Conservation (phyloP, 208 protist species). For the Trypanosoma cruzi region DNA sequence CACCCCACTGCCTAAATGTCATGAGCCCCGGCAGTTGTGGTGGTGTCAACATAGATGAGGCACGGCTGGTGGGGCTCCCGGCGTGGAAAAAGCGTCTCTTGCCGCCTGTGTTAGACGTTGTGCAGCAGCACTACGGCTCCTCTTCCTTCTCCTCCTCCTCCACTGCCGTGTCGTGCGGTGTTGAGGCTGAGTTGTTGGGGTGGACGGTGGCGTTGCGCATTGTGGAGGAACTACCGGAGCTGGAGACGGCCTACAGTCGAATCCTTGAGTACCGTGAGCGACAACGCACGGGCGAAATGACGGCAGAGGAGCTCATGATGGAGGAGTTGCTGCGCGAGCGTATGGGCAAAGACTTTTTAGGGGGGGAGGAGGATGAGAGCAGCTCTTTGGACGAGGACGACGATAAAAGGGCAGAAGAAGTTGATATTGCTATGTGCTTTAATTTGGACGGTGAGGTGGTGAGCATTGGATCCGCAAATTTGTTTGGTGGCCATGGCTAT, state of each 20-base stretch:
- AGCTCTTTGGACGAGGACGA: no score
- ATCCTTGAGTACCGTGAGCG: constrained; percentile 27
- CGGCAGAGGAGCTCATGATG: constrained; percentile 54
- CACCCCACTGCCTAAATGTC: neutral
- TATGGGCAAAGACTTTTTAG: constrained; percentile 33
- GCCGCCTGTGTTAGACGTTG: constrained; percentile 47
- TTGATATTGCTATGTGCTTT: constrained; percentile 89
- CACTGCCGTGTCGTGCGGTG: neutral
- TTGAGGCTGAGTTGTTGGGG: neutral
- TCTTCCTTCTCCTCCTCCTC: no score
- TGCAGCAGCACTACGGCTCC: constrained; percentile 42
- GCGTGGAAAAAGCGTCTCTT: constrained; percentile 70
- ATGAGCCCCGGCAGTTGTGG: neutral
- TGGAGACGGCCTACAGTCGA: constrained; percentile 64
- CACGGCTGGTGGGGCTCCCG: constrained; percentile 25
- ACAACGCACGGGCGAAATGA: constrained; percentile 13
- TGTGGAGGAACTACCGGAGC: constrained; percentile 54
- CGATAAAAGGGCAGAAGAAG: no score
- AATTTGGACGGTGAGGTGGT: constrained; percentile 52
- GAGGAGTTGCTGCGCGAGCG: constrained; percentile 69
- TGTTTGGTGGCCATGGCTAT: constrained; percentile 83
- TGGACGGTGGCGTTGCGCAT: constrained; percentile 41
- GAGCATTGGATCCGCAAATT: constrained; percentile 58
- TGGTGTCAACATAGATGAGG: constrained; percentile 21
- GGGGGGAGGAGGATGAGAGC: constrained; percentile 21